These are phyloP conservation scores for Sugiyamaella paludigena DNA, from an alignment of 1,139 yeast genomes.

Conservation along the genomic window DNA sequence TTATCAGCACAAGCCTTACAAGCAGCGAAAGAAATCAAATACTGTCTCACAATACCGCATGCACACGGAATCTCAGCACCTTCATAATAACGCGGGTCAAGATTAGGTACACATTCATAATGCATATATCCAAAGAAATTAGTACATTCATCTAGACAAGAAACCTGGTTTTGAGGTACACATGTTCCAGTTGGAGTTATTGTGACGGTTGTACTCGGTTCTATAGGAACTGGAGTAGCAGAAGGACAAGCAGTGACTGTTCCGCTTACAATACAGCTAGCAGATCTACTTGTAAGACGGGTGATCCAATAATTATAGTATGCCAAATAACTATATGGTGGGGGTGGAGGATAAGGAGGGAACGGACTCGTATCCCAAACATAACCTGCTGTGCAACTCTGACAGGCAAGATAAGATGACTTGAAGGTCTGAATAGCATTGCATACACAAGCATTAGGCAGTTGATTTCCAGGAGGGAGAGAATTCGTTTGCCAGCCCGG, in stretches of 20 bases:
- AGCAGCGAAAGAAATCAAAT: conserved; percentile 1
- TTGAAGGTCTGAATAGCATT: background rate
- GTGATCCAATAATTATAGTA: conserved; percentile 5
- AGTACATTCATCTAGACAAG: conserved; percentile 1
- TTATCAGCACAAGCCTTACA: conserved; percentile 4
- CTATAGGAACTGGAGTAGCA: background rate
- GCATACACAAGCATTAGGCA: background rate
- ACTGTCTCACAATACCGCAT: background rate
- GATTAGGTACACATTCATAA: background rate
- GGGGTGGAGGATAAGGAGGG: conserved; percentile 6
- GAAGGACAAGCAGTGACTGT: conserved; percentile 2
- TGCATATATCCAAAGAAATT: background rate
- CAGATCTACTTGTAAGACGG: background rate
- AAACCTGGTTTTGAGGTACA: background rate
- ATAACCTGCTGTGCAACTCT: background rate
- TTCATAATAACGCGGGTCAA: background rate
- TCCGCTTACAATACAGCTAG: background rate
- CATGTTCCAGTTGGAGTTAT: background rate
- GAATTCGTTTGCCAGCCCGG: background rate
- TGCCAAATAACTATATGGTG: background rate
- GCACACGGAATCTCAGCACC: background rate
- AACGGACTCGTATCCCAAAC: background rate
- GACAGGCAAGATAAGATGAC: background rate
- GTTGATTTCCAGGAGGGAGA: background rate
- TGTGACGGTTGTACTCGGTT: background rate